Percentiles rank a stretch among this genome's conserved stretches.
These are phyloP conservation scores for Discostella stelligeroides DNA, from an alignment of 108 stramenopile genomes.

Conservation along the genomic window DNA sequence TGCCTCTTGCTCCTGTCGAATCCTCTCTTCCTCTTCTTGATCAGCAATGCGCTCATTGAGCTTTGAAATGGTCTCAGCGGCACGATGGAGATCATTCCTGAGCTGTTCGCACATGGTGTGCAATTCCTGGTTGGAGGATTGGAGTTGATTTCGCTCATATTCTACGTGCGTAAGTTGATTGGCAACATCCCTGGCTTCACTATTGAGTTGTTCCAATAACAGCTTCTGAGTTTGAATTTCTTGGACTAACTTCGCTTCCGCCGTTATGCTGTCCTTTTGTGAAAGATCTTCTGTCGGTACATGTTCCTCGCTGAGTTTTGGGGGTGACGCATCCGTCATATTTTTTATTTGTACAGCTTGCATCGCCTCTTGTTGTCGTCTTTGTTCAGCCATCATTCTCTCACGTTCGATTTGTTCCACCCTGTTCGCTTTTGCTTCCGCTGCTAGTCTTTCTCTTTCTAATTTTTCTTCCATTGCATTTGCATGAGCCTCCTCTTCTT, in stretches of 20 bases:
- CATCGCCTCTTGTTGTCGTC: slow-evolving; percentile 52
- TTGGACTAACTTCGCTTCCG: slow-evolving; percentile 8
- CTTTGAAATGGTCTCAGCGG: slow-evolving; percentile 46
- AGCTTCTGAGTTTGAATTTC: slow-evolving; percentile 1
- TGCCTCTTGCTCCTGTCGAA: slow-evolving; percentile 28
- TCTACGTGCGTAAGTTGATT: slow-evolving; percentile 23
- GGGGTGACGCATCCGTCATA: not conserved
- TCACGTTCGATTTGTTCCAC: too few relatives aligned
- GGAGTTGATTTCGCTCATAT: slow-evolving; percentile 23
- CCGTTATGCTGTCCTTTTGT: too few relatives aligned
- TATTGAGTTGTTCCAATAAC: slow-evolving; percentile 10
- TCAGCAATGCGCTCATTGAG: slow-evolving; percentile 30
- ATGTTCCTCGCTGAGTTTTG: not conserved
- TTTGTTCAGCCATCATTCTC: slow-evolving; percentile 49
- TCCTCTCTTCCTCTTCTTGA: slow-evolving; percentile 41
- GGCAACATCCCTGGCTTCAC: slow-evolving; percentile 12
- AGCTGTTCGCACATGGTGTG: slow-evolving; percentile 31
- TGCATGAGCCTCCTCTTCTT: not conserved
- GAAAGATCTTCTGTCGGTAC: too few relatives aligned
- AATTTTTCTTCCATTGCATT: too few relatives aligned
- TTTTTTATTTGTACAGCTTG: slow-evolving; percentile 11
- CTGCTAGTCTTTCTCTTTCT: slow-evolving; percentile 12
- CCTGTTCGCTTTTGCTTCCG: not conserved
- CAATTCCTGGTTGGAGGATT: slow-evolving; percentile 34
- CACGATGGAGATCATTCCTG: slow-evolving; percentile 44